Conservation (phyloP, 129 eudicot genomes). For the Gnaphalium uliginosum region DNA sequence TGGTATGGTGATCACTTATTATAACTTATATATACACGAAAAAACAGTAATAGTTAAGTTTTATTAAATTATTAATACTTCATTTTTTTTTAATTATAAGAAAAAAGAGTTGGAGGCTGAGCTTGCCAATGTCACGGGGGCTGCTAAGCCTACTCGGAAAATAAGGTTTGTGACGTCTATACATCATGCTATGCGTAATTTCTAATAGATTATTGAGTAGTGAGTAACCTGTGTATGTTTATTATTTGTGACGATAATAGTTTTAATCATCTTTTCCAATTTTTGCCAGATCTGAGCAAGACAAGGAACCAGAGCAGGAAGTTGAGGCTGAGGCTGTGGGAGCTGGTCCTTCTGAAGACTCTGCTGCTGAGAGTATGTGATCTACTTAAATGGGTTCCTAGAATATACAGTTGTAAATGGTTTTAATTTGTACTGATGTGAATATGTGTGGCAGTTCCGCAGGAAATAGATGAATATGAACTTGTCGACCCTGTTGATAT, state of each 20-base stretch:
- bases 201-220: background rate
- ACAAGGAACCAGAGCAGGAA: slow-evolving; percentile 95
- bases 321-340: slow-evolving; percentile 68
- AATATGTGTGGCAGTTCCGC: slow-evolving; percentile 63
- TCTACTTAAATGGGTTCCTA: slow-evolving; percentile 5
- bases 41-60: background rate
- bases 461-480: slow-evolving; percentile 97
- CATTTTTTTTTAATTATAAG: slow-evolving; percentile 32
- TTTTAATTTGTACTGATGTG: slow-evolving; percentile 24
- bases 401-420: background rate
- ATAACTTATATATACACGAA: background rate
- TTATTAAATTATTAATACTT: background rate
- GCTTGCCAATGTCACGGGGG: slow-evolving; percentile 79
- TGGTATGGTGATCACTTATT: slow-evolving; percentile 49
- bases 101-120: slow-evolving; percentile 99
- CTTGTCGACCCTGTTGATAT: slow-evolving; percentile 99
- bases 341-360: slow-evolving; percentile 79
- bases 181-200: background rate
- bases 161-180: slow-evolving; percentile 57
- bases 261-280: background rate
- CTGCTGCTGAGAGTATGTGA: slow-evolving; percentile 74
- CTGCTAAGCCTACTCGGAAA: slow-evolving; percentile 89
- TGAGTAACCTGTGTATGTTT: background rate
- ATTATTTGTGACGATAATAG: background rate
- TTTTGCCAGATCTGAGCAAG: slow-evolving; percentile 87